Percentiles rank a stretch among this genome's conserved stretches.
Conservation (phyloP, 768 basidiomycete species). For the Tylopilus subfusipes region DNA sequence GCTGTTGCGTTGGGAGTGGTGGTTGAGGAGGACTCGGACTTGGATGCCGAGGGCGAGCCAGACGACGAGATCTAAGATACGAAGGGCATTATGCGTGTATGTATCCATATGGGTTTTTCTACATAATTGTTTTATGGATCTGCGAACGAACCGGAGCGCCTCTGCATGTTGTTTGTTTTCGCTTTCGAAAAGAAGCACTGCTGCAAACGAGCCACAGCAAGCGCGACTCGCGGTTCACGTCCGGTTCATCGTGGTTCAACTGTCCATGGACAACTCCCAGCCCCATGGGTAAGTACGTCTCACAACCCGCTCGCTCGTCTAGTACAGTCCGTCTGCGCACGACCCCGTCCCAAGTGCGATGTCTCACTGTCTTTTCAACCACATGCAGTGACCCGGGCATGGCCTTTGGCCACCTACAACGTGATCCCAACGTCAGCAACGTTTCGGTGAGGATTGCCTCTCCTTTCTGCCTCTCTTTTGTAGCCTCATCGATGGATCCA, state of each 20-base stretch:
- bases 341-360: constrained; percentile 5
- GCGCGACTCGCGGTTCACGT: constrained; percentile 34
- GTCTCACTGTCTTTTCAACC: constrained; percentile 14
- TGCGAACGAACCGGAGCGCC: constrained; percentile 24
- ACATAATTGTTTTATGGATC: constrained; percentile 20
- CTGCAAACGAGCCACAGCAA: constrained; percentile 34
- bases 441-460: constrained; percentile 49
- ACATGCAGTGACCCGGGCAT: constrained; percentile 52
- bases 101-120: constrained; percentile 24
- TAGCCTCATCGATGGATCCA: constrained; percentile 23
- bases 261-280: constrained; percentile 33
- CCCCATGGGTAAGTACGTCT: constrained; percentile 32
- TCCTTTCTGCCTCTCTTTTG: constrained; percentile 11
- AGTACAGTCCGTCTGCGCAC: background rate
- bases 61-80: constrained; percentile 48
- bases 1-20: background rate
- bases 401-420: constrained; percentile 59
- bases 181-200: constrained; percentile 12
- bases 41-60: constrained; percentile 42
- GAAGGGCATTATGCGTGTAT: constrained; percentile 9
- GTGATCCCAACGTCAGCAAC: constrained; percentile 54
- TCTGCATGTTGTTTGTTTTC: constrained; percentile 23
- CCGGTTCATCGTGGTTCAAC: constrained; percentile 37
- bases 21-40: constrained; percentile 32
- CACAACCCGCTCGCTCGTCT: constrained; percentile 1